Conservation (phyloP, 495 filamentous ascomycete species). For the Tuber melanosporum region DNA sequence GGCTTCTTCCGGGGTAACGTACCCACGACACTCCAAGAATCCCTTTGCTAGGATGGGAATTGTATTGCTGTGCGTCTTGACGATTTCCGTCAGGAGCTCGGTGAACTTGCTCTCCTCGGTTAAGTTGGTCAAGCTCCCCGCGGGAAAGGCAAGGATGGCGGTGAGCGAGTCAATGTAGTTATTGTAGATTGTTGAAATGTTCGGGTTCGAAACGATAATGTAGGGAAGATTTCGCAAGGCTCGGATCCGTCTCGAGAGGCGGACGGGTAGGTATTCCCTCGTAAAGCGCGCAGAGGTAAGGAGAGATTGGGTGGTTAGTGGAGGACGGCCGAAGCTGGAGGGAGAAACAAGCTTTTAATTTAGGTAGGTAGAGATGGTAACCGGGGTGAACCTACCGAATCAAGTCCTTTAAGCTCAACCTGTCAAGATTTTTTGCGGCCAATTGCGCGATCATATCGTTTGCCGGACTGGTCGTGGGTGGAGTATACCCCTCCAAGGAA, state of each 20-base stretch:
- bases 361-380: slow-evolving; percentile 5
- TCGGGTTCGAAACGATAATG: slow-evolving; percentile 93
- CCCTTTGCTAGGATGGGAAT: slow-evolving; percentile 87
- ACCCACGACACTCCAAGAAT: slow-evolving; percentile 84
- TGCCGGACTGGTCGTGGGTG: neutral
- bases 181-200: slow-evolving; percentile 84
- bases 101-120: slow-evolving; percentile 88
- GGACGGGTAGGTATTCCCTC: slow-evolving; percentile 80
- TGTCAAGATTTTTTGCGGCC: slow-evolving; percentile 69
- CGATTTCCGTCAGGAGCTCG: slow-evolving; percentile 82
- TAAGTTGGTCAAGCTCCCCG: slow-evolving; percentile 67
- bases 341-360: slow-evolving; percentile 13
- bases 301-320: slow-evolving; percentile 69
- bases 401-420: slow-evolving; percentile 77
- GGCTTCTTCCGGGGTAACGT: slow-evolving; percentile 71
- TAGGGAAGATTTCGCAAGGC: slow-evolving; percentile 87
- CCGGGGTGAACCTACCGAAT: slow-evolving; percentile 57
- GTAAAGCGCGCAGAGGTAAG: slow-evolving; percentile 90
- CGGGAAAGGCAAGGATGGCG: slow-evolving; percentile 76
- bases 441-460: slow-evolving; percentile 71
- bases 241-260: slow-evolving; percentile 90
- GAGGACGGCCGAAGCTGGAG: slow-evolving; percentile 61
- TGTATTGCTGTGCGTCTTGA: slow-evolving; percentile 86
- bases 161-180: slow-evolving; percentile 91
- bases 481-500: neutral